Evolutionary conservation across 768 basidiomycete genomes (phyloP), one percentile per base, ranked within the genome.

Genomic region (Flagelloscypha sp.): DNA sequence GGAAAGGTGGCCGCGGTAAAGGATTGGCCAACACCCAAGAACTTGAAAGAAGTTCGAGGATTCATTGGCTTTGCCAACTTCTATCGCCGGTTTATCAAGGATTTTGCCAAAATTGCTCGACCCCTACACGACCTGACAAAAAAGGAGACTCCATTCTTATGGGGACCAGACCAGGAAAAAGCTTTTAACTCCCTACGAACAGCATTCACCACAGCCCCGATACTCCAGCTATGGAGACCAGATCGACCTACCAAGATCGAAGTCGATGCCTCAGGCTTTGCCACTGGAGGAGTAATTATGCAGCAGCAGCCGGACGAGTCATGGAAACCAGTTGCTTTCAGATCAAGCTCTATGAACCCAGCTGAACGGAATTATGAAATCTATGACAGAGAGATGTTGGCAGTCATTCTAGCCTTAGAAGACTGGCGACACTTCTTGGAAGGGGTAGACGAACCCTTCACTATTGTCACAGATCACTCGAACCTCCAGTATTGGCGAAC

Each of bases 311-410:
- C 48, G 2, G 44, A 44, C 32, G 53, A 53, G 19, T 28, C 33
- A 1, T 35, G 54, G 8, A 37, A 51, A 9, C 59, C 57, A 4
- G 53, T 51, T 41, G 29, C 46, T 39, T 33, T 45, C 37, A 9
- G 54, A 45, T 58, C 20, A 6, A 13, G 11, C 30, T 45, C 31
- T n/a, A 45, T 38, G 27, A 48, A 38, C 30, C 41, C 22, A 33
- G 49, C 54, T 2, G 33, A 28, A 16, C 17, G 0, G 31, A 55
- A 58, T 35, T 59, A 59, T 20, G 52, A 50, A 0, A 41, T 49
- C 0, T 55, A 58, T 27, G 46, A 60, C 33, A 48, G 50, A 36
- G 55, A 59, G 33, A 40, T 60, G 0, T 30, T 57, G 0, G 52
- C 54, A 0, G 54, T 60, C 5, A 44, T 60, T 0, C 40, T 45